Conservation (phyloP, 2,329 filamentous ascomycete genomes). For the Cladorrhinum sp. region DNA sequence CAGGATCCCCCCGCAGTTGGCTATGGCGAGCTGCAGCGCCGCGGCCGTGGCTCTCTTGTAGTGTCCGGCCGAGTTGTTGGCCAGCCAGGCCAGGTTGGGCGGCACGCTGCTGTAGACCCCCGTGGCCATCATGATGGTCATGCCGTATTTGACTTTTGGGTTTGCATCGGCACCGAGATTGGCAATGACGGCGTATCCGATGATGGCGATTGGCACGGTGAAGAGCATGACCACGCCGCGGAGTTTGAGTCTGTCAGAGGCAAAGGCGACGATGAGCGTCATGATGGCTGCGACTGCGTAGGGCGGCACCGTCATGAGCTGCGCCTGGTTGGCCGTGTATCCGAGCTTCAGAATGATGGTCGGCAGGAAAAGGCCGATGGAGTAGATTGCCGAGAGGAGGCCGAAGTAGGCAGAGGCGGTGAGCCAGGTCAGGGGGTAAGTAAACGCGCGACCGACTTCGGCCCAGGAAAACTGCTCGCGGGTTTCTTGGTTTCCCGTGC, state of each 20-base stretch:
- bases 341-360: conserved; percentile 54
- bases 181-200: conserved; percentile 63
- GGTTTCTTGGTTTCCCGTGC: conserved; percentile 63
- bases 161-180: conserved; percentile 48
- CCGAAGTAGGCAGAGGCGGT: conserved; percentile 42
- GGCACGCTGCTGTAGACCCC: conserved; percentile 63
- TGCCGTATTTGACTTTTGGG: conserved; percentile 52
- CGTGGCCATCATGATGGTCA: conserved; percentile 66
- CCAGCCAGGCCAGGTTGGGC: conserved; percentile 62
- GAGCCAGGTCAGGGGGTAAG: conserved; percentile 29
- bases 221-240: conserved; percentile 61
- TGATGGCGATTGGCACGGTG: conserved; percentile 61
- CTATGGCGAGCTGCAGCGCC: conserved; percentile 62
- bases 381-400: conserved; percentile 53
- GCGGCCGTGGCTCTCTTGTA: conserved; percentile 68
- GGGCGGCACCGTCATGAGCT: conserved; percentile 64
- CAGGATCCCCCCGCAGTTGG: conserved; percentile 66
- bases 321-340: conserved; percentile 52
- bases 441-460: conserved; percentile 66
- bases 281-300: conserved; percentile 50
- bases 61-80: conserved; percentile 66
- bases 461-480: conserved; percentile 56
- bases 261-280: conserved; percentile 43
- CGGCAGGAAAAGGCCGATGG: conserved; percentile 58
- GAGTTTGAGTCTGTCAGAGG: conserved; percentile 59